These are phyloP conservation scores for Aspergillus ustus DNA, from an alignment of 2,329 filamentous ascomycete genomes.

Conservation along the genomic window DNA sequence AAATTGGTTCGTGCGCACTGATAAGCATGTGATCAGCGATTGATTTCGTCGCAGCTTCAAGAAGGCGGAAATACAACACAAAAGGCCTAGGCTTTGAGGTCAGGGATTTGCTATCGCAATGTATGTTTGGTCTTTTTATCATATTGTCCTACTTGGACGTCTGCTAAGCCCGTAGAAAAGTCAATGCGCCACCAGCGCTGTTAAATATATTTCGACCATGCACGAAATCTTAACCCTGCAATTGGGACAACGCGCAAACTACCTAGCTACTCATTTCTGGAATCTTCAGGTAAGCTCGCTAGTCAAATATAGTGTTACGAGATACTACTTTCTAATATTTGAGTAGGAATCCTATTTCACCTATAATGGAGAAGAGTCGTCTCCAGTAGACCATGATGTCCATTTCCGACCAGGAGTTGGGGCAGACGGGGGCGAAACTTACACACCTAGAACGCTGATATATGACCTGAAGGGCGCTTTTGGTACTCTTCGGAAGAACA, in stretches of 20 bases:
- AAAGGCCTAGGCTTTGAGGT: neutral
- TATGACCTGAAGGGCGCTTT: constrained; percentile 96
- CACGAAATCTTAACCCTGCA: constrained; percentile 94
- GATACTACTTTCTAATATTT: neutral
- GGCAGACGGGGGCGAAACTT: constrained; percentile 85
- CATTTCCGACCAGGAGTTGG: constrained; percentile 86
- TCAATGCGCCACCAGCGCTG: neutral
- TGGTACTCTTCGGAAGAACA: constrained; percentile 83
- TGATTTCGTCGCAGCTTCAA: neutral
- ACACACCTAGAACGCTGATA: constrained; percentile 85
- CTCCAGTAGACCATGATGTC: constrained; percentile 77
- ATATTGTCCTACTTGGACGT: neutral
- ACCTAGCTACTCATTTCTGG: constrained; percentile 96
- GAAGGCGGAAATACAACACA: neutral
- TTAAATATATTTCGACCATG: constrained; percentile 58
- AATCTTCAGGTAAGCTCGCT: constrained; percentile 74
- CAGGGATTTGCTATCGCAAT: constrained; percentile 1
- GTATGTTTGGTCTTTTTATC: constrained; percentile 7
- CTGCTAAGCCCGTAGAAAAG: constrained; percentile 10
- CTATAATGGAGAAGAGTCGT: constrained; percentile 70
- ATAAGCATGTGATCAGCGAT: constrained; percentile 8
- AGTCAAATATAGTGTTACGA: neutral
- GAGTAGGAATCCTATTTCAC: constrained; percentile 94
- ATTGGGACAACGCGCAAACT: constrained; percentile 90
- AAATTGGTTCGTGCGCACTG: constrained; percentile 14